phyloP scores from a whole-genome alignment of 2,329 filamentous ascomycete genomes.

The Shiraia sp. region DNA sequence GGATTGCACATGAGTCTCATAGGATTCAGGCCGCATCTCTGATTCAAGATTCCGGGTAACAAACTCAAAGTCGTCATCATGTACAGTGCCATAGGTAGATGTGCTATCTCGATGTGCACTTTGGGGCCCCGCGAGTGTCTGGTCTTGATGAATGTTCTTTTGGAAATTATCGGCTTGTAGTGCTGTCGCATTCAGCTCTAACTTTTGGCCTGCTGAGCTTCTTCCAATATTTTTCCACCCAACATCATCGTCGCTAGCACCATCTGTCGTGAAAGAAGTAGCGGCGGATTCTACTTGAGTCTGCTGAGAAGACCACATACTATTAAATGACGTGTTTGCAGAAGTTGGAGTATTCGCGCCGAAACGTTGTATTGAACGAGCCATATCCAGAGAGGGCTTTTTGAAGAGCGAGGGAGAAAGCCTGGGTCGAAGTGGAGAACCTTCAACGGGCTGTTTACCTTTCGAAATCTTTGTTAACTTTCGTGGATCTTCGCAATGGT shows the following conservation, averaged over 20 bases:
- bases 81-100: constrained; percentile 32
- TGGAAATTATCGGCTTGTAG: constrained; percentile 1
- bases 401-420: constrained; percentile 18
- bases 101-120: constrained; percentile 13
- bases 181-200: background rate
- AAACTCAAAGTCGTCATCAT: constrained; percentile 23
- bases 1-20: background rate
- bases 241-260: constrained; percentile 6
- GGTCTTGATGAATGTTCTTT: background rate
- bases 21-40: background rate
- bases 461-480: constrained; percentile 33
- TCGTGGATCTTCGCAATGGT: constrained; percentile 22
- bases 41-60: constrained; percentile 18
- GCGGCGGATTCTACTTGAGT: constrained; percentile 19
- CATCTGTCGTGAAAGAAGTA: constrained; percentile 30
- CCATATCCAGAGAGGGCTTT: constrained; percentile 23
- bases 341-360: constrained; percentile 16
- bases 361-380: constrained; percentile 21
- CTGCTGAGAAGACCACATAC: constrained; percentile 27
- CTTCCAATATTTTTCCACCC: constrained; percentile 13
- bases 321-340: constrained; percentile 27
- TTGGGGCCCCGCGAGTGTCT: constrained; percentile 14
- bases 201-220: constrained; percentile 25
- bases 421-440: background rate
- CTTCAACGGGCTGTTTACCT: constrained; percentile 25